Evolutionary conservation across 2,329 filamentous ascomycete genomes (phyloP).

Genomic region (Fusarium sp.): DNA sequence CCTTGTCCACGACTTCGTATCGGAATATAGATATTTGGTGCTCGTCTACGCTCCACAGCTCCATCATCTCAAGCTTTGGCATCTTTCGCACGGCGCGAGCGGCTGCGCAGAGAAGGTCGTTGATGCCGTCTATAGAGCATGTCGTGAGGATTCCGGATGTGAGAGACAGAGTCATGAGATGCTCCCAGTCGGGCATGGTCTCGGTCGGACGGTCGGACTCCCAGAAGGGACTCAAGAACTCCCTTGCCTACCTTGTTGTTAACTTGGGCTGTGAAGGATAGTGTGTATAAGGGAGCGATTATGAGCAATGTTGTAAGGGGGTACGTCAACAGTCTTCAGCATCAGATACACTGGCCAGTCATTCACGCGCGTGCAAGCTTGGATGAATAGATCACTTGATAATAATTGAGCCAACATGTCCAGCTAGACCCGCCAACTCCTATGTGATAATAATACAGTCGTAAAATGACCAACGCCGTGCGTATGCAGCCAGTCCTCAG

Average conservation of each 20-base stretch:
- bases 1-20: neutral
- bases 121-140: neutral
- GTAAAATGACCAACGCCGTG: conserved; percentile 26
- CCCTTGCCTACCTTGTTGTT: neutral
- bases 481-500: conserved; percentile 18
- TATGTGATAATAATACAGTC: conserved; percentile 19
- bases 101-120: neutral
- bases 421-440: neutral
- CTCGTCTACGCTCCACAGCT: neutral
- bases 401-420: conserved; percentile 19
- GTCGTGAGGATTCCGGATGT: conserved; percentile 1
- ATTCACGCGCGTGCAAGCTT: too few relatives aligned
- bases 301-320: too few relatives aligned
- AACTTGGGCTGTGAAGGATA: too few relatives aligned
- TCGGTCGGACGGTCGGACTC: neutral
- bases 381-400: neutral
- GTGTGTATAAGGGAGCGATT: too few relatives aligned
- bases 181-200: neutral
- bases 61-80: conserved; percentile 2
- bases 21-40: neutral
- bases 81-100: conserved; percentile 15
- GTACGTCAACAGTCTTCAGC: too few relatives aligned
- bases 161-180: neutral
- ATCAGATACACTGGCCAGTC: too few relatives aligned
- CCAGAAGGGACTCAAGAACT: conserved; percentile 7